phyloP scores from a whole-genome alignment of 208 protist genomes.

The Wallacemonas sp. region DNA sequence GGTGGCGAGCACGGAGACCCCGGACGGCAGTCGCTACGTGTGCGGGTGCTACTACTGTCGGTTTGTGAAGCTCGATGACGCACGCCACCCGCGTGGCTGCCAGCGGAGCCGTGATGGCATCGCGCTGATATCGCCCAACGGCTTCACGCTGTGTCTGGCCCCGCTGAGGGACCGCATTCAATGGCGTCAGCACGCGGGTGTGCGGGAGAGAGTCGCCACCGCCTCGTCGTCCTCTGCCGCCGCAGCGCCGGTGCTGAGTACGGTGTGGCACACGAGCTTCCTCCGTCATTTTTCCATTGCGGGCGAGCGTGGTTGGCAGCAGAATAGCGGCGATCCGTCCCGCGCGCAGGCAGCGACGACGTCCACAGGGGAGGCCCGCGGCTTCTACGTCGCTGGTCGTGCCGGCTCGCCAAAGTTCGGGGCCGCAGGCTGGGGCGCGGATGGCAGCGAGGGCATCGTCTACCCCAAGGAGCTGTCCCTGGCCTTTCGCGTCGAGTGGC shows the following conservation, averaged over 20 bases:
- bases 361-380: not conserved
- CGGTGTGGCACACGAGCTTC: constrained; percentile 12
- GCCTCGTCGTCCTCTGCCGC: no score
- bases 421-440: constrained; percentile 1
- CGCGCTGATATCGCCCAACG: constrained; percentile 10
- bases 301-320: constrained; percentile 13
- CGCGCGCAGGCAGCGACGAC: not conserved
- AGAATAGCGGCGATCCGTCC: not conserved
- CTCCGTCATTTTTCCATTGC: constrained; percentile 8
- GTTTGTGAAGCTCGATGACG: constrained; percentile 7
- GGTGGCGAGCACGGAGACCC: no score
- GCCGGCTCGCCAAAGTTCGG: not conserved
- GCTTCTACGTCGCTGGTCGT: not conserved
- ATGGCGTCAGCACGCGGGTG: not conserved
- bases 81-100: constrained; percentile 6
- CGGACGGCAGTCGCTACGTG: not conserved
- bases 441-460: constrained; percentile 20
- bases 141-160: constrained; percentile 7
- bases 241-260: not conserved
- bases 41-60: constrained; percentile 8
- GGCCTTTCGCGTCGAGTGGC: constrained; percentile 30
- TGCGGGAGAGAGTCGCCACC: no score
- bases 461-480: constrained; percentile 19
- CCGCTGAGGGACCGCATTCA: not conserved
- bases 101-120: constrained; percentile 11